Conservation (phyloP, 768 basidiomycete genomes). For the Rhodotorula diobovata region DNA sequence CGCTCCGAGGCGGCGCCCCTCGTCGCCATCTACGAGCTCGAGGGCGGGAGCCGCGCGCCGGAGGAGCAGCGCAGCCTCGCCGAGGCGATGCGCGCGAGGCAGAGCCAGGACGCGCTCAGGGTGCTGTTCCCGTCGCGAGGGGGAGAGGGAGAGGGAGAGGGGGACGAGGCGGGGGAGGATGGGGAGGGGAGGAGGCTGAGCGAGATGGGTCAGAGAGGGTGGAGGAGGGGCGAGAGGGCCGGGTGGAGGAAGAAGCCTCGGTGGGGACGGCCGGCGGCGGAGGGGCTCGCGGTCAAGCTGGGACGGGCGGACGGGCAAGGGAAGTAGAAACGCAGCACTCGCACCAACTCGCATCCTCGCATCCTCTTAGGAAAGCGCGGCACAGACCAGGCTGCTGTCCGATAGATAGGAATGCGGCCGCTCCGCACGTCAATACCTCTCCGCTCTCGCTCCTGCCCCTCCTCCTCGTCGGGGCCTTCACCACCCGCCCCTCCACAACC, state of each 20-base stretch:
- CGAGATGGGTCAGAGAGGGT: background rate
- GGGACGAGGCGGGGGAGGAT: background rate
- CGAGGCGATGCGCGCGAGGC: slow-evolving; percentile 18
- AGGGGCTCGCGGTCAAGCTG: no score
- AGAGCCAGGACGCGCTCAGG: slow-evolving; percentile 4
- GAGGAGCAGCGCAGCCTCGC: slow-evolving; percentile 20
- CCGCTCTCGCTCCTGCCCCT: no score
- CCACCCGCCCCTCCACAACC: no score
- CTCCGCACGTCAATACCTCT: no score
- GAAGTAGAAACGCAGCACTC: no score
- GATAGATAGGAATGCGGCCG: no score
- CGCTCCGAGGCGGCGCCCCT: slow-evolving; percentile 26
- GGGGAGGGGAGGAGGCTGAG: background rate
- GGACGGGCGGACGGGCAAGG: no score
- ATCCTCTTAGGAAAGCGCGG: no score
- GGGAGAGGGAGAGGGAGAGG: background rate
- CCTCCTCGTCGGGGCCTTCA: no score
- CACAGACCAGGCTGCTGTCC: no score
- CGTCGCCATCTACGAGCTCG: slow-evolving; percentile 32
- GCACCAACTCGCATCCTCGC: no score
- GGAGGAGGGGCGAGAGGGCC: background rate
- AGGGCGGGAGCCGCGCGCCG: slow-evolving; percentile 14
- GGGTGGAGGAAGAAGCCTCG: background rate
- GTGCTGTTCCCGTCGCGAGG: slow-evolving; percentile 19
- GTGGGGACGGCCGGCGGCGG: background rate